phyloP scores from a whole-genome alignment of 768 basidiomycete species.

The Bullera alba region DNA sequence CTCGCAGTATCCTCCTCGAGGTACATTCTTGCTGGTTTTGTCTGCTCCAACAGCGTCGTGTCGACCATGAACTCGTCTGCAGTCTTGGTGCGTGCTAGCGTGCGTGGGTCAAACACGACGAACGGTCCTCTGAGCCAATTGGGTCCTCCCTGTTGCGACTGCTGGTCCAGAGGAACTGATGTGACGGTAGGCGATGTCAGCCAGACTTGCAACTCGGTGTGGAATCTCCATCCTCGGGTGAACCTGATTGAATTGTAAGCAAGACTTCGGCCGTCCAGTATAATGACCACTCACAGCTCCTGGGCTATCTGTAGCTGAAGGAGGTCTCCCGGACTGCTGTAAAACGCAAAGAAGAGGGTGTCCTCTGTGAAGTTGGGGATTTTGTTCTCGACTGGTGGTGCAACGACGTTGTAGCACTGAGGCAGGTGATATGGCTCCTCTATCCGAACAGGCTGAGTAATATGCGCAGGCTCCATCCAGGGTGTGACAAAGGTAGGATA shows the following conservation, averaged over 20 bases:
- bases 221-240: slow-evolving; percentile 92
- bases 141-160: slow-evolving; percentile 21
- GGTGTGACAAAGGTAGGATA: slow-evolving; percentile 93
- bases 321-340: slow-evolving; percentile 82
- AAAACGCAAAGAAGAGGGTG: slow-evolving; percentile 97
- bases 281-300: slow-evolving; percentile 71
- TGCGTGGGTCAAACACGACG: slow-evolving; percentile 59
- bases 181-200: slow-evolving; percentile 64
- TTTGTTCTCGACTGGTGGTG: slow-evolving; percentile 60
- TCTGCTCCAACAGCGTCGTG: slow-evolving; percentile 23
- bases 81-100: slow-evolving; percentile 31
- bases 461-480: slow-evolving; percentile 76
- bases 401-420: slow-evolving; percentile 75
- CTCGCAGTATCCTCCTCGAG: slow-evolving; percentile 11
- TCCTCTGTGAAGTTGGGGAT: slow-evolving; percentile 71
- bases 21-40: slow-evolving; percentile 19
- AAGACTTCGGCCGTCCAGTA: background rate
- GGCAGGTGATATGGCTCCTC: slow-evolving; percentile 91
- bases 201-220: slow-evolving; percentile 82
- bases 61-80: slow-evolving; percentile 38
- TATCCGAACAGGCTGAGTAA: slow-evolving; percentile 48
- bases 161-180: slow-evolving; percentile 50
- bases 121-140: slow-evolving; percentile 80
- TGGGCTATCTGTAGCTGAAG: slow-evolving; percentile 84
- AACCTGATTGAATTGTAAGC: slow-evolving; percentile 52